Conservation (phyloP, 179 eudicot species). For the Carnegiea gigantea region DNA sequence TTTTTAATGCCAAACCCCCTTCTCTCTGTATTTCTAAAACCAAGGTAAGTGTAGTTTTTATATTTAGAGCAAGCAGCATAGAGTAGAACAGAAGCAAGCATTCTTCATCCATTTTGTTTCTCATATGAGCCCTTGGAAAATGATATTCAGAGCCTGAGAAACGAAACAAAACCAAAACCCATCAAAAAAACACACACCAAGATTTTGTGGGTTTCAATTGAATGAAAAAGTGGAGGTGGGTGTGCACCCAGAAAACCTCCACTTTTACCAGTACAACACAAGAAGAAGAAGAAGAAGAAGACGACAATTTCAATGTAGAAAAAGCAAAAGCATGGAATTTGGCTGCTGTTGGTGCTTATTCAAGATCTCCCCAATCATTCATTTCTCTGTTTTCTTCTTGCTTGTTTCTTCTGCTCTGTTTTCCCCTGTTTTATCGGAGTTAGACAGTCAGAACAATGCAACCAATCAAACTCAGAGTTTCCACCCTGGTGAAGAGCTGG, state of each 20-base stretch:
- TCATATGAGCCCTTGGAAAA: constrained; percentile 28
- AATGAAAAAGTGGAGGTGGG: constrained; percentile 23
- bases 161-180: neutral
- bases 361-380: constrained; percentile 31
- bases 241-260: constrained; percentile 11
- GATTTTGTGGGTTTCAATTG: neutral
- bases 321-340: constrained; percentile 16
- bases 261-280: constrained; percentile 8
- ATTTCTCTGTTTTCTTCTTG: constrained; percentile 26
- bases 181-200: neutral
- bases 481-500: constrained; percentile 28
- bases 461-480: constrained; percentile 32
- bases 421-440: constrained; percentile 27
- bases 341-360: neutral
- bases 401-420: constrained; percentile 29
- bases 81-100: constrained; percentile 39
- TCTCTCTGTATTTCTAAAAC: constrained; percentile 20
- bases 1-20: neutral
- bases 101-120: constrained; percentile 30
- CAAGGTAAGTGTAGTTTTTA: constrained; percentile 9
- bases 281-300: constrained; percentile 22
- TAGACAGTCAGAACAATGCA: neutral
- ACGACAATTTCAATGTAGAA: constrained; percentile 31
- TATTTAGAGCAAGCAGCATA: constrained; percentile 14
- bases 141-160: constrained; percentile 16